Conservation (phyloP, 2,329 filamentous ascomycete genomes). For the Aspergillus sp. region DNA sequence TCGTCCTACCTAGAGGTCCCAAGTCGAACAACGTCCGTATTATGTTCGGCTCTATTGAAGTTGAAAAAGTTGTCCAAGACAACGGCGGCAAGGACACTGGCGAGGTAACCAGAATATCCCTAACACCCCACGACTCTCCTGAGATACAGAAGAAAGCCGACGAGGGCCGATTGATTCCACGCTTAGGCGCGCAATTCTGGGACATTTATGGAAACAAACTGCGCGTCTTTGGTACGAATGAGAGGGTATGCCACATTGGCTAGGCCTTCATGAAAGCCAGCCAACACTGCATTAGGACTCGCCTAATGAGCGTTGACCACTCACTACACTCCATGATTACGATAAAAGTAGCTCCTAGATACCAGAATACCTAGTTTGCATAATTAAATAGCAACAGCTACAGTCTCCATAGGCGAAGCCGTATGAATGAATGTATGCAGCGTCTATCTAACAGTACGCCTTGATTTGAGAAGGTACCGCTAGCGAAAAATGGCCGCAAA, state of each 20-base stretch:
- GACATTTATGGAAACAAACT: slow-evolving; percentile 59
- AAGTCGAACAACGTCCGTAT: neutral
- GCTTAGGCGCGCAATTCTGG: slow-evolving; percentile 58
- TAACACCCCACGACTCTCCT: neutral
- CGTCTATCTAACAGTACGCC: slow-evolving; percentile 96
- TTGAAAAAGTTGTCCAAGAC: neutral
- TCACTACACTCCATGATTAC: neutral
- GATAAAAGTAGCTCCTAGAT: neutral
- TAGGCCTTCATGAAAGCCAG: neutral
- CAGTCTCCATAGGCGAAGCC: neutral
- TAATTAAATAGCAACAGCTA: neutral
- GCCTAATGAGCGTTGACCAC: neutral
- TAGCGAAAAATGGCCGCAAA: slow-evolving; percentile 95
- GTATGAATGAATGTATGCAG: slow-evolving; percentile 66
- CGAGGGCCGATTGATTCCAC: slow-evolving; percentile 53
- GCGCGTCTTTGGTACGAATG: slow-evolving; percentile 61
- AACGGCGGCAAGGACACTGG: neutral
- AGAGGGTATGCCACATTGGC: slow-evolving; percentile 46
- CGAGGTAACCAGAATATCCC: neutral
- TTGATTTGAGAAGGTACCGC: slow-evolving; percentile 79
- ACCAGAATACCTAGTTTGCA: neutral
- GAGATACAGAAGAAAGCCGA: slow-evolving; percentile 26
- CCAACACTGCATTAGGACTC: too few species aligned
- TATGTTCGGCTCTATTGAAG: slow-evolving; percentile 2
- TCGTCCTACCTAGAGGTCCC: neutral